These are phyloP conservation scores for Lachnellula subtilissima DNA, from an alignment of 2,329 filamentous ascomycete genomes.

Conservation along the genomic window DNA sequence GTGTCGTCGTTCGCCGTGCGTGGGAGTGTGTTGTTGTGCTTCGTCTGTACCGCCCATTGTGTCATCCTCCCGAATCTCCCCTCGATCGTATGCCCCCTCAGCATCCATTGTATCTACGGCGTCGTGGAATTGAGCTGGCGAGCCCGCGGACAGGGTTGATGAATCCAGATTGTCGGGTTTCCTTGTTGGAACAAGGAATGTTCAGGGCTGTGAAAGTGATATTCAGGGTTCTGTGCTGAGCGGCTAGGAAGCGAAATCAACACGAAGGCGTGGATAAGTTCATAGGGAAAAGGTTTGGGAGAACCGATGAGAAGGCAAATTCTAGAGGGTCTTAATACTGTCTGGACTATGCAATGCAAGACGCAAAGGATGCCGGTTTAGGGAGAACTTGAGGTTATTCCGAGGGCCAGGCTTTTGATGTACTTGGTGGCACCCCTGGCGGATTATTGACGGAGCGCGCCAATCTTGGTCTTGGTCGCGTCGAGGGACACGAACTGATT, in stretches of 20 bases:
- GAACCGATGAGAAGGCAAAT: neutral
- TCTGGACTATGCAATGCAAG: neutral
- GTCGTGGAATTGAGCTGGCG: slow-evolving; percentile 49
- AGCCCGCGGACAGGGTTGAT: slow-evolving; percentile 44
- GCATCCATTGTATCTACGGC: slow-evolving; percentile 44
- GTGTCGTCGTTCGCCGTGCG: slow-evolving; percentile 24
- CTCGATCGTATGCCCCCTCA: slow-evolving; percentile 41
- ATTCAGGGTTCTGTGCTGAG: slow-evolving; percentile 1
- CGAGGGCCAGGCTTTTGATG: neutral
- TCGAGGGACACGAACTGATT: neutral
- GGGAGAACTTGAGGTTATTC: slow-evolving; percentile 26
- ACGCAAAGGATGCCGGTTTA: slow-evolving; percentile 1
- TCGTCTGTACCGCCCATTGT: slow-evolving; percentile 28
- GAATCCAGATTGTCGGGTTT: slow-evolving; percentile 46
- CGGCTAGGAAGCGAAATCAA: slow-evolving; percentile 19
- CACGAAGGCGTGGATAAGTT: slow-evolving; percentile 10
- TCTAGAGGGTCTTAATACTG: neutral
- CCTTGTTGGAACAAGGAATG: slow-evolving; percentile 9
- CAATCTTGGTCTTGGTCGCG: neutral
- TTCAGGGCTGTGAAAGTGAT: slow-evolving; percentile 1
- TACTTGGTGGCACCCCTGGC: slow-evolving; percentile 13
- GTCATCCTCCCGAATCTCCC: slow-evolving; percentile 28
- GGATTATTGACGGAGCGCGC: neutral
- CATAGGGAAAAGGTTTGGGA: slow-evolving; percentile 10
- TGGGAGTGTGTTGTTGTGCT: slow-evolving; percentile 28